Base-by-base conservation (phyloP, 2,329 filamentous ascomycete genomes). In the Metarhizium anisopliae region DNA sequence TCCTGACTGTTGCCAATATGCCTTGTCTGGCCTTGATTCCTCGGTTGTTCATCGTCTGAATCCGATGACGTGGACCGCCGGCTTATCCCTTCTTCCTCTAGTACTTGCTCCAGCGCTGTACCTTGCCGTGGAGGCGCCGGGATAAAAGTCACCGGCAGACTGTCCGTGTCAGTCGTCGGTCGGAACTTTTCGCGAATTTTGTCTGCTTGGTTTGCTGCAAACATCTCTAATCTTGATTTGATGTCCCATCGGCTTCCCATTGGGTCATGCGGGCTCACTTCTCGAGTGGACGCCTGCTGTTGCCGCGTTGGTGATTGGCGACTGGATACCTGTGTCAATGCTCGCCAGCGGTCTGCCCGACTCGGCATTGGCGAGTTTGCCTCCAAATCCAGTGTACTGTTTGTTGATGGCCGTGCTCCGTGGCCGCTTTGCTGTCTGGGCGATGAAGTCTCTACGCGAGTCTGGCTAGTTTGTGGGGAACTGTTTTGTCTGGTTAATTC, bases 41-140 rank as follows among this genome's bases (percentile, higher is more conserved):
- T 10, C 7, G 7, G 45, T 29, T 51, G 53, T 10, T 55, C 57
- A 25, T 55, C 55, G 30, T 55, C 57, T 4, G 56, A 51, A 13
- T 53, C 58, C 11, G 54, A 58, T 10, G 56, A 53, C 13, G 50
- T 52, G 1, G 60, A 51, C 43, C 53, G 53, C 35, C 54, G 51
- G 30, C 50, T 11, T 35, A 51, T 52, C 36, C 68, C 74, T 56
- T 82, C 79, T 58, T 84, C 81, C 57, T 83, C 79, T 2, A 83
- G 67, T 7, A 84, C 72, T 54, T 78, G 75, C n/a, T 78, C 77
- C 4, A 85, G 66, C 50, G 80, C 78, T 0, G 78, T 76, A 5
- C 82, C 81, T 56, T 76, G 72, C n/a, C 83, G 75, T 40, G 77
- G 75, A 18, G 83, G 83, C 1, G 83, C 82, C 2, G 83, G 83